Evolutionary conservation across 805 yeast genomes (phyloP), one percentile per base, ranked within the genome.

Genomic region (Wickerhamiella lipophila): DNA sequence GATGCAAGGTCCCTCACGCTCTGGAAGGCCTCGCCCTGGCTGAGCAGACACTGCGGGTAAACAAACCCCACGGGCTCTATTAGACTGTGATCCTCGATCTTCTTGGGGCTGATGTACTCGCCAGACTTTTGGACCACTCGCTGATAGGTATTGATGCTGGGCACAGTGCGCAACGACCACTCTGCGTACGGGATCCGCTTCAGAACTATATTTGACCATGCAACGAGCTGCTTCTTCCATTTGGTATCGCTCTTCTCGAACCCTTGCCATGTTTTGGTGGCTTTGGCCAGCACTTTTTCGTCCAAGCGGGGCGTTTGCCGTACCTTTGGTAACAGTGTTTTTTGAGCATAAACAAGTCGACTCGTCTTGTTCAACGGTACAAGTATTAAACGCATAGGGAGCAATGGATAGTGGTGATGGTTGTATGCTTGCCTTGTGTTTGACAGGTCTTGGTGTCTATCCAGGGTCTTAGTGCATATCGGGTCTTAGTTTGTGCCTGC

Each of bases 161-260:
- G 96, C 21, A 89, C 75, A 2, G 89, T 75, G 52, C 77, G 70
- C 51, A 88, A 68, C 42, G 86, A 75, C 57, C 76, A 74, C 59
- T 88, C 97, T 55, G 80, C 78, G 76, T 89, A 88, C 2, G 89
- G 85, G 6, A 83, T 76, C 19, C 76, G 70, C 47, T 75, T 73
- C 55, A 87, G 62, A 35, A 81, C 68, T 49, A 61, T 63, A 39
- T 75, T 71, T 13, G 80, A 74, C 53, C 68, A 68, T 2, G 59
- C 46, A 2, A 82, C 86, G 41, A 87, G 72, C 48, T 68, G 71
- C 54, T 73, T 67, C 62, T 85, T 85, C 57, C 81, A 64, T 8
- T 68, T 59, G 34, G 69, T 65, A 1, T 78, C 70, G 1, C 94
- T 81, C 1, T 64, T 60, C 40, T 68, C 71, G 60, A 88, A 62